A percentile compares a stretch with the other conserved stretches of the same genome.
Evolutionary conservation across 1,284 basidiomycete genomes (phyloP).

Genomic region (Wallemia mellicola): DNA sequence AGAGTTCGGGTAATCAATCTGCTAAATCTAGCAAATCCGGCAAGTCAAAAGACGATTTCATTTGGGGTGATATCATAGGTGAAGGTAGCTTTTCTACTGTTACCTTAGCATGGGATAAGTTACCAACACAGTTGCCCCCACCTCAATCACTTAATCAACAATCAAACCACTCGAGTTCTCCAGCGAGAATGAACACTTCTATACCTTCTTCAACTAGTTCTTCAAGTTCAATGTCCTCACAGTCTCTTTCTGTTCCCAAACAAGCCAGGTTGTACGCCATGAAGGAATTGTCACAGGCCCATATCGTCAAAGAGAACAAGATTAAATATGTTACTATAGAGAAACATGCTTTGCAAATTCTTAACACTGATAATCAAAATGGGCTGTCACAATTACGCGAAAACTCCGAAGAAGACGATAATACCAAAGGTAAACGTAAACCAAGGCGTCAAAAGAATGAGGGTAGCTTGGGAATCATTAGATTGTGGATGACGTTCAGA

Average conservation of each 20-base stretch:
- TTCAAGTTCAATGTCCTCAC: background rate
- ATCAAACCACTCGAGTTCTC: background rate
- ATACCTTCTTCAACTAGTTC: slow-evolving; percentile 1
- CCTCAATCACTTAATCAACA: background rate
- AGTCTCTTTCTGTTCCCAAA: background rate
- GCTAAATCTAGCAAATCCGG: background rate
- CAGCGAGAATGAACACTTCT: background rate
- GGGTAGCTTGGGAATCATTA: slow-evolving; percentile 29
- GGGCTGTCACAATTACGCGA: background rate
- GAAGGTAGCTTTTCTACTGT: slow-evolving; percentile 1
- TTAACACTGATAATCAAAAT: slow-evolving; percentile 6
- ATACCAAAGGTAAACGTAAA: background rate
- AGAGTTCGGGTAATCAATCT: background rate
- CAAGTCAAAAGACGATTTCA: background rate
- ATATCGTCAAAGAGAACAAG: slow-evolving; percentile 1
- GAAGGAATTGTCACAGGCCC: background rate
- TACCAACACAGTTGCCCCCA: background rate
- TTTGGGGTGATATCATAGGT: background rate
- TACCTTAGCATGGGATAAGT: background rate
- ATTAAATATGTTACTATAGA: slow-evolving; percentile 22
- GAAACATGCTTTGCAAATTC: slow-evolving; percentile 19
- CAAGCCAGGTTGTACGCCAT: background rate
- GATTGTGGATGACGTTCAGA: slow-evolving; percentile 52
- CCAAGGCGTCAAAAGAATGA: background rate
- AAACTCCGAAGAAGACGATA: background rate